Evolutionary conservation across 1,284 basidiomycete genomes (phyloP), one percentile per base, ranked within the genome.

Genomic region (Leucoagaricus sp.): DNA sequence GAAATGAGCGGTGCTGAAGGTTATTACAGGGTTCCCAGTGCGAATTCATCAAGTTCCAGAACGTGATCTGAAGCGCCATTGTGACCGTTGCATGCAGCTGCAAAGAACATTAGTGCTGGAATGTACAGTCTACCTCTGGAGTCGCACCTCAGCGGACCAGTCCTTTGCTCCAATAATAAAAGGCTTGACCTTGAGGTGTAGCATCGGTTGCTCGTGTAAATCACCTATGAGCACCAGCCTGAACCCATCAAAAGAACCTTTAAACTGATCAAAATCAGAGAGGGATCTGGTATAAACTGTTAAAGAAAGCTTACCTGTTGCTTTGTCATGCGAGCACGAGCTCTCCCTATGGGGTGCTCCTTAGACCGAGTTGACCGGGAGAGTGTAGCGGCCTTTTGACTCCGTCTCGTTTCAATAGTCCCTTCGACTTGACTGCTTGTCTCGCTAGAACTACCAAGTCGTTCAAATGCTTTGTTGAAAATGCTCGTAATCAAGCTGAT

Each of bases 41-140:
- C 47, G 97, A 99, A 68, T 98, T 96, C 26, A 91, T 89, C 54
- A 99, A 75, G 73, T 99, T 99, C 92, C 94, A 99, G 69, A 97
- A 99, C 63, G 90, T 94, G 69, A 98, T 90, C 54, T 89, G 86
- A 2, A 86, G 87, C 17, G 87, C 87, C 62, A 97, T 77, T 0
- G 90, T 88, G 0, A 89, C 92, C 3, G 86, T 87, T 8, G 93
- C 88, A 68, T 89, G 88, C 47, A 97, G 74, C 93, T 96, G 55
- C 36, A 44, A 12, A 28, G 26, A 47, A 55, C 59, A 51, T 53
- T 23, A 40, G 6, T 29, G 41, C 25, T 33, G 13, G 28, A 7
- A 21, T 12, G 34, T 21, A 38, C 34, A 38, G 21, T 7, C 33
- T 36, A 4, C 38, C 17, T 2, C 9, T 21, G 46, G 17, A 12